Percentiles rank a stretch among this genome's conserved stretches.
Evolutionary conservation across 257 asterid species (phyloP).

Genomic region (Scutellaria barbata): DNA sequence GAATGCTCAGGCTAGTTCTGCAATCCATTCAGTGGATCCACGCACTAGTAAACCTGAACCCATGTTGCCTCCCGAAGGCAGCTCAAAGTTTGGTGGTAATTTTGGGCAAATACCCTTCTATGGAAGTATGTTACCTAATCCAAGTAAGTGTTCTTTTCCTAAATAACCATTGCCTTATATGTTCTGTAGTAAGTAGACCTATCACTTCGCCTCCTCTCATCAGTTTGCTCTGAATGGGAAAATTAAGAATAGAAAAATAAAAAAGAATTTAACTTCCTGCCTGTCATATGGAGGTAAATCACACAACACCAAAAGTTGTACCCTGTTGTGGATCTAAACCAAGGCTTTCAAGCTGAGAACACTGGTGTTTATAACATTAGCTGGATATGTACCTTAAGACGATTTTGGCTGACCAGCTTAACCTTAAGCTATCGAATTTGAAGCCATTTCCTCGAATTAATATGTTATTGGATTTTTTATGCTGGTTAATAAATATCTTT

Average conservation of each 20-base stretch:
- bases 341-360: background rate
- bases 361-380: background rate
- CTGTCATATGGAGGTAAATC: no score
- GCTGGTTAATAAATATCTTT: no score
- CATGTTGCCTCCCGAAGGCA: conserved; percentile 65
- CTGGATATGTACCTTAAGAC: background rate
- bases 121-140: conserved; percentile 62
- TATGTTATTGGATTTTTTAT: no score
- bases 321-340: background rate
- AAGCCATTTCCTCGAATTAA: background rate
- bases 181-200: background rate
- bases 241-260: no score
- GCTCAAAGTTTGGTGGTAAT: conserved; percentile 61
- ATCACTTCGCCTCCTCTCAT: background rate
- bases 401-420: background rate
- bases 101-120: conserved; percentile 73
- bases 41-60: conserved; percentile 65
- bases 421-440: background rate
- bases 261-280: no score
- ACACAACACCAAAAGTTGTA: no score
- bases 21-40: conserved; percentile 56
- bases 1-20: conserved; percentile 53
- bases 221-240: no score
- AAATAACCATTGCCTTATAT: background rate
- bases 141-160: conserved; percentile 50